phyloP scores from a whole-genome alignment of 306 rosid species.

The Boehmeria nivea region DNA sequence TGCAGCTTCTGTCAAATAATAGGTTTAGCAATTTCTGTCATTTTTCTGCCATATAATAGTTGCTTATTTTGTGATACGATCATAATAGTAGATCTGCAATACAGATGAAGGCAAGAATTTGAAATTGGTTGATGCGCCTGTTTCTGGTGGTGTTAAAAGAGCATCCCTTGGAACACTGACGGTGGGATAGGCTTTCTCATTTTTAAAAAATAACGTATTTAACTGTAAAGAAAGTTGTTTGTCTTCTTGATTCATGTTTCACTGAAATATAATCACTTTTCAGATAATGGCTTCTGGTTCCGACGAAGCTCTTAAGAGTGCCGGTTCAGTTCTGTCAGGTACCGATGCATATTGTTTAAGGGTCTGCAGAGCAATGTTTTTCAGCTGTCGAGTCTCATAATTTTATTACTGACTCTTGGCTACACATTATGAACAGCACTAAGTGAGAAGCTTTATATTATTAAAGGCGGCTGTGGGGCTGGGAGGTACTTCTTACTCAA shows the following conservation, averaged over 20 bases:
- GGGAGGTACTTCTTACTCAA: conserved; percentile 63
- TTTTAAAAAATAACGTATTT: conserved; percentile 6
- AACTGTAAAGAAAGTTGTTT: background rate
- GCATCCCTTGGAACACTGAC: conserved; percentile 83
- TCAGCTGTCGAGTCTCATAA: background rate
- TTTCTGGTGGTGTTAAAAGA: conserved; percentile 87
- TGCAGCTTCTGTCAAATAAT: no score
- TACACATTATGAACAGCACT: conserved; percentile 52
- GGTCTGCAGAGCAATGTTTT: no score
- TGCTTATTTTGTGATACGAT: conserved; percentile 22
- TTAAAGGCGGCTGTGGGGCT: conserved; percentile 85
- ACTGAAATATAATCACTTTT: conserved; percentile 21
- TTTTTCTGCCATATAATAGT: conserved; percentile 14
- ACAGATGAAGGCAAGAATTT: conserved; percentile 71
- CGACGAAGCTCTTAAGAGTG: conserved; percentile 72
- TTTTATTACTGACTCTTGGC: conserved; percentile 22
- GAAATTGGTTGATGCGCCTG: conserved; percentile 97
- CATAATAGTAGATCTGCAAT: conserved; percentile 25
- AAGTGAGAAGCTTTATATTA: conserved; percentile 91
- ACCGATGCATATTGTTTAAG: conserved; percentile 21
- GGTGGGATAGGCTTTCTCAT: conserved; percentile 43
- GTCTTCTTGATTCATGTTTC: conserved; percentile 23
- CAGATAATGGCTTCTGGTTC: conserved; percentile 93
- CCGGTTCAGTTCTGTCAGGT: conserved; percentile 84
- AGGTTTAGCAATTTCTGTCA: no score